Percentiles rank a stretch among this genome's conserved stretches.
These are phyloP conservation scores for Nakazawaea laoshanensis DNA, from an alignment of 805 yeast genomes.

Conservation along the genomic window DNA sequence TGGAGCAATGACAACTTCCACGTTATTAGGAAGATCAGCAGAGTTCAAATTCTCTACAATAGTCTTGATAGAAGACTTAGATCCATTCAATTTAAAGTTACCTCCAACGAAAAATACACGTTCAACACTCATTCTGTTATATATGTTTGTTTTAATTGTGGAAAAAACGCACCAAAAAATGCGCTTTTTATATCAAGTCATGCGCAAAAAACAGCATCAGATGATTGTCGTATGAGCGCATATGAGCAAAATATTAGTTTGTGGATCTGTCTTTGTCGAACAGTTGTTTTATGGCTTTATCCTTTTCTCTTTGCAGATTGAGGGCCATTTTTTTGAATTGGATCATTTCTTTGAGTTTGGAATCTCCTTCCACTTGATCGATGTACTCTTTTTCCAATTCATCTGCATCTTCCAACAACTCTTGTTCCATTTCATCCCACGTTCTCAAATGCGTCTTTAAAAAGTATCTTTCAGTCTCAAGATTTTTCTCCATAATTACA, in stretches of 20 bases:
- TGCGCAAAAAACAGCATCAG: too few relatives aligned
- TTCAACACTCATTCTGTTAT: slow-evolving; percentile 63
- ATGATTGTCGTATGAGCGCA: slow-evolving; percentile 5
- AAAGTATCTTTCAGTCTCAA: slow-evolving; percentile 38
- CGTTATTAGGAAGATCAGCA: slow-evolving; percentile 65
- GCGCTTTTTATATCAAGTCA: too few relatives aligned
- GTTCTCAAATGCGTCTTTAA: slow-evolving; percentile 56
- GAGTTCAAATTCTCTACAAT: slow-evolving; percentile 80
- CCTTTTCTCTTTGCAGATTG: slow-evolving; percentile 33
- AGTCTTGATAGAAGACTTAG: slow-evolving; percentile 73
- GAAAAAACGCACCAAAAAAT: too few relatives aligned
- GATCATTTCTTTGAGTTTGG: slow-evolving; percentile 21
- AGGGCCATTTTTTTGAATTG: slow-evolving; percentile 37
- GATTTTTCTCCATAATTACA: slow-evolving; percentile 63
- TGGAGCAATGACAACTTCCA: slow-evolving; percentile 93
- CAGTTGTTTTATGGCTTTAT: slow-evolving; percentile 29
- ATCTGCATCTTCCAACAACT: slow-evolving; percentile 17
- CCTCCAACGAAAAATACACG: slow-evolving; percentile 99
- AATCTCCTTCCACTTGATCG: slow-evolving; percentile 18
- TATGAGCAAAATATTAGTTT: background rate
- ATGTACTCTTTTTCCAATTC: slow-evolving; percentile 17
- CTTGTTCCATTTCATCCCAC: slow-evolving; percentile 55
- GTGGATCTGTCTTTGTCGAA: slow-evolving; percentile 17
- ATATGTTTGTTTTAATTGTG: too few relatives aligned
- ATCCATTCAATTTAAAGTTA: slow-evolving; percentile 98